Conservation (phyloP, 306 rosid species). For the cucumber (Cucumis sativus) region Cucumber_9930_V3 NC_026655.2:2074001-2074500, state of each 20-base stretch:
- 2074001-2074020: not conserved
- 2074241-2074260: constrained; percentile 1
- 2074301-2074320: not conserved
- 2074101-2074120: constrained; percentile 6
- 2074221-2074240: not conserved
- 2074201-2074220: constrained; percentile 5
- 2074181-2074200: not conserved
- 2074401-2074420: not conserved
- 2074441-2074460: not conserved
- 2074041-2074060: not conserved
- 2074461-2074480: not conserved
- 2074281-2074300: not conserved
- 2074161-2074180: not conserved
- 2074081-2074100: not conserved
- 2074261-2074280: not conserved
- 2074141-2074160: not conserved
- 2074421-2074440: not conserved
- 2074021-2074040: constrained; percentile 1
- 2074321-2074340: not conserved
- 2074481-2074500: not conserved
- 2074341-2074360: not conserved
- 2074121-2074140: constrained; percentile 1
- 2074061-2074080: not conserved
- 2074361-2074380: not conserved
- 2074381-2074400: not conserved